phyloP scores from a whole-genome alignment of 2,329 filamentous ascomycete species.

The Stenocarpella maydis region DNA sequence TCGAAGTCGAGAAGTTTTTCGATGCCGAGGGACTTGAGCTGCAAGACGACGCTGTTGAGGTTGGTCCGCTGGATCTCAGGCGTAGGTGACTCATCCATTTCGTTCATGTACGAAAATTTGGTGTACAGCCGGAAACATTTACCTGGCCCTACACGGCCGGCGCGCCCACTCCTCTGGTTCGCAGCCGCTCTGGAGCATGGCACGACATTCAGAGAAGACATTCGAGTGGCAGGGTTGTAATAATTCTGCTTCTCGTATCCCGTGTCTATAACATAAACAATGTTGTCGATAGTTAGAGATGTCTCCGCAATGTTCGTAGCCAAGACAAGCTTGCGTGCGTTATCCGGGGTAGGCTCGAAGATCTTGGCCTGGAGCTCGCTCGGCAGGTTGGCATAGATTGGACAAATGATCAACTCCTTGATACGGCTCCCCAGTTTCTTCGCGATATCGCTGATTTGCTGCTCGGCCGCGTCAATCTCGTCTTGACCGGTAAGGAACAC shows the following conservation, averaged over 20 bases:
- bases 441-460: constrained; percentile 84
- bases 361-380: constrained; percentile 92
- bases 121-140: constrained; percentile 96
- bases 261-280: constrained; percentile 94
- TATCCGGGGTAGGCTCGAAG: constrained; percentile 89
- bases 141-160: constrained; percentile 89
- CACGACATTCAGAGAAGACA: constrained; percentile 90
- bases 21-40: constrained; percentile 89
- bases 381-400: constrained; percentile 93
- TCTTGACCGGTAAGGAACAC: constrained; percentile 97
- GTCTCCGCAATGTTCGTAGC: constrained; percentile 99
- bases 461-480: constrained; percentile 89
- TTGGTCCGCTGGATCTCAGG: constrained; percentile 95
- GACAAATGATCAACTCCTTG: constrained; percentile 87
- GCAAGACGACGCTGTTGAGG: constrained; percentile 81
- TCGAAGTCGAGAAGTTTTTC: constrained; percentile 94
- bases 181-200: constrained; percentile 92
- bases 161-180: constrained; percentile 91
- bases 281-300: constrained; percentile 92
- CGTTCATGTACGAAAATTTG: constrained; percentile 92
- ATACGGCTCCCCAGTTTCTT: constrained; percentile 86
- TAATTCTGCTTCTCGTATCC: constrained; percentile 96
- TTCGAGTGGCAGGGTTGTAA: constrained; percentile 89
- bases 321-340: constrained; percentile 87
- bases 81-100: constrained; percentile 89